phyloP scores from a whole-genome alignment of 2,329 filamentous ascomycete species.

The Fusarium secorum region DNA sequence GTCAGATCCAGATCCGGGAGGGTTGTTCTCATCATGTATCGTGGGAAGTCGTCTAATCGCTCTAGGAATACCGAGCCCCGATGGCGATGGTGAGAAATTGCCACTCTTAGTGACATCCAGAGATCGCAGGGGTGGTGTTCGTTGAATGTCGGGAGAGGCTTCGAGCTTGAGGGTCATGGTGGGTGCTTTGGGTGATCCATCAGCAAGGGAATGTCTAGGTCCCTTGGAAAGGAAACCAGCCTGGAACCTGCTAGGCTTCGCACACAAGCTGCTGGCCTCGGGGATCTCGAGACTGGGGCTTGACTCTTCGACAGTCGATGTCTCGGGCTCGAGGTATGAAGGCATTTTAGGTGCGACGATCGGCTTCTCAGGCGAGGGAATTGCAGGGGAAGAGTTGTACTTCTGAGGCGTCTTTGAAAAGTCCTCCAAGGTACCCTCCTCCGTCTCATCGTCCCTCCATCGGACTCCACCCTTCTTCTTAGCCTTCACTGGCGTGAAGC shows the following conservation, averaged over 20 bases:
- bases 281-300: constrained; percentile 67
- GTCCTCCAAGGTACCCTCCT: constrained; percentile 85
- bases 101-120: constrained; percentile 60
- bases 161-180: constrained; percentile 65
- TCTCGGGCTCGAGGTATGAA: constrained; percentile 32
- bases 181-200: constrained; percentile 67
- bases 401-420: constrained; percentile 90
- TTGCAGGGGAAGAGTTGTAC: constrained; percentile 64
- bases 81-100: constrained; percentile 57
- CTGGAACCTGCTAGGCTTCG: constrained; percentile 81
- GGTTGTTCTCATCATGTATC: constrained; percentile 61
- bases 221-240: constrained; percentile 80
- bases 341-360: constrained; percentile 46
- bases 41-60: constrained; percentile 49
- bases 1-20: constrained; percentile 57
- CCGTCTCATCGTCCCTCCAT: constrained; percentile 89
- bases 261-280: constrained; percentile 46
- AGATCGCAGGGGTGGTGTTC: constrained; percentile 56
- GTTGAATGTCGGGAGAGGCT: constrained; percentile 50
- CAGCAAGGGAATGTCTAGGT: constrained; percentile 51
- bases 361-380: constrained; percentile 36
- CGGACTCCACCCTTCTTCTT: constrained; percentile 80
- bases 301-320: constrained; percentile 55
- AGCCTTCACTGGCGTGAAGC: constrained; percentile 83
- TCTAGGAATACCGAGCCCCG: constrained; percentile 42